Percentiles rank a stretch among this genome's conserved stretches.
These are phyloP conservation scores for Amaranthus hypochondriacus DNA, from an alignment of 148 eudicot genomes.

Conservation along the genomic window DNA sequence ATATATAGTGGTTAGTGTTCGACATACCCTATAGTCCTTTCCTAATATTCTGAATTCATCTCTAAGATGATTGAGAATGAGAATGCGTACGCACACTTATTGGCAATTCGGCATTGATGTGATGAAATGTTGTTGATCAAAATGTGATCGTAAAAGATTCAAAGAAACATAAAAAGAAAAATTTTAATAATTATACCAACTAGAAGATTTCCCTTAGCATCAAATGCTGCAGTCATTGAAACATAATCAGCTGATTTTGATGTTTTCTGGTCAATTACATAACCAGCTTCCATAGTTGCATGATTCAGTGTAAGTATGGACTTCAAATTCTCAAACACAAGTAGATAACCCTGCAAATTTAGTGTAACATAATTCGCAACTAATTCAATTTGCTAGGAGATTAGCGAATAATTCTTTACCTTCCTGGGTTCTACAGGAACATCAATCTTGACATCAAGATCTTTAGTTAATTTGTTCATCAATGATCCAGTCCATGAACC, in stretches of 20 bases:
- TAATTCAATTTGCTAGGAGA: background rate
- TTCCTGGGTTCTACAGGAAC: conserved; percentile 81
- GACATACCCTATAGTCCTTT: no score
- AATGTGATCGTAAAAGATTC: background rate
- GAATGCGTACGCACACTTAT: no score
- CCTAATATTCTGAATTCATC: no score
- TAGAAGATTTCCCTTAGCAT: conserved; percentile 68
- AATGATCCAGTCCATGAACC: conserved; percentile 92
- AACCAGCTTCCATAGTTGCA: conserved; percentile 80
- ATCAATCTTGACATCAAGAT: conserved; percentile 35
- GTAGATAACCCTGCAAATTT: conserved; percentile 65
- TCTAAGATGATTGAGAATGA: no score
- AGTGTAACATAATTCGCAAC: background rate
- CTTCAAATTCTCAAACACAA: conserved; percentile 57
- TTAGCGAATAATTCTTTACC: conserved; percentile 32
- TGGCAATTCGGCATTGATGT: no score
- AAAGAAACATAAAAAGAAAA: background rate
- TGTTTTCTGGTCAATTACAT: conserved; percentile 43
- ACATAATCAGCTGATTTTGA: conserved; percentile 33
- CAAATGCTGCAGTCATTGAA: conserved; percentile 88
- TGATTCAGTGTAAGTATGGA: conserved; percentile 55
- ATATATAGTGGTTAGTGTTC: no score
- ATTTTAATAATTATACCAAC: conserved; percentile 40
- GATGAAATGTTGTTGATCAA: background rate
- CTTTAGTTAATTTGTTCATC: conserved; percentile 44